Conservation (phyloP, 495 filamentous ascomycete genomes). For the Talaromyces liani region DNA sequence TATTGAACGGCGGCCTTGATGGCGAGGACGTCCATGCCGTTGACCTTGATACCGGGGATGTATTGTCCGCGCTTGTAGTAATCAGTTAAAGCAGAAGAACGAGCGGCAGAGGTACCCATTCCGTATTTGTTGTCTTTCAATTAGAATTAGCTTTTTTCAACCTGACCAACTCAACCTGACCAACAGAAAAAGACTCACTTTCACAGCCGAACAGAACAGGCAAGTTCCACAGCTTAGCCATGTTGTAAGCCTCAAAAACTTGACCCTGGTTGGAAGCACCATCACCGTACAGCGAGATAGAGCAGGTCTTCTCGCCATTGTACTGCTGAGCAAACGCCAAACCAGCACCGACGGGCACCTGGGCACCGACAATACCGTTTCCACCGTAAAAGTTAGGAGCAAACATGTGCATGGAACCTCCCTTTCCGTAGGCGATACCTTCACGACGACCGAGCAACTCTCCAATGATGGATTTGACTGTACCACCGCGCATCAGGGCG, state of each 20-base stretch:
- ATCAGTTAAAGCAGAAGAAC: slow-evolving; percentile 90
- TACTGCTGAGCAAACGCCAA: slow-evolving; percentile 97
- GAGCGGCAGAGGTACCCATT: slow-evolving; percentile 95
- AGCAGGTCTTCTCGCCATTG: slow-evolving; percentile 72
- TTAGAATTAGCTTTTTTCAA: slow-evolving; percentile 14
- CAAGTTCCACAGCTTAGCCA: slow-evolving; percentile 98
- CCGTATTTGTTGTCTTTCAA: slow-evolving; percentile 96
- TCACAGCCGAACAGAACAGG: slow-evolving; percentile 95
- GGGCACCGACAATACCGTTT: slow-evolving; percentile 97
- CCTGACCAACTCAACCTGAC: not conserved
- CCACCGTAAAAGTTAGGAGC: slow-evolving; percentile 95
- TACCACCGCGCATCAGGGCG: slow-evolving; percentile 90
- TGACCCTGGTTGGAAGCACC: slow-evolving; percentile 98
- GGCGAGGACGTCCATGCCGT: slow-evolving; percentile 98
- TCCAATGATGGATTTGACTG: slow-evolving; percentile 88
- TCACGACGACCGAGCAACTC: slow-evolving; percentile 91
- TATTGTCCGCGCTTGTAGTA: slow-evolving; percentile 99
- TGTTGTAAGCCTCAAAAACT: slow-evolving; percentile 99
- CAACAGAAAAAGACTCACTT: slow-evolving; percentile 52
- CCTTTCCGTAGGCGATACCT: slow-evolving; percentile 97
- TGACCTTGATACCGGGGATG: slow-evolving; percentile 98
- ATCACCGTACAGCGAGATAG: slow-evolving; percentile 90
- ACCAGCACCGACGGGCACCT: slow-evolving; percentile 95
- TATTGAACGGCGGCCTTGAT: slow-evolving; percentile 93
- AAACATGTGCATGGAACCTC: slow-evolving; percentile 99